Evolutionary conservation across 2,329 filamentous ascomycete genomes (phyloP).

Genomic region (Xylariaceae sp.): DNA sequence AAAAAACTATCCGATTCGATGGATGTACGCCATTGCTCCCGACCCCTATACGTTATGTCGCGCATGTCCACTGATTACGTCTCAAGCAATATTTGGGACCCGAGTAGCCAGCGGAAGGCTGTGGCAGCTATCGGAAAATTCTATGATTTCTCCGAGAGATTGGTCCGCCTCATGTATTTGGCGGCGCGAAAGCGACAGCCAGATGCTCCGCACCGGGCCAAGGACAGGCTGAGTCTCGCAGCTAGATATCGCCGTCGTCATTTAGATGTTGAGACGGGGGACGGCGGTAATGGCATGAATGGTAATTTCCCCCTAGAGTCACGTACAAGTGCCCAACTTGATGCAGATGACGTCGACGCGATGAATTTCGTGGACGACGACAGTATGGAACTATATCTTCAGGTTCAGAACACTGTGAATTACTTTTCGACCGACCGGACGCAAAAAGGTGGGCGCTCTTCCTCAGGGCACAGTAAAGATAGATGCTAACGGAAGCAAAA

Average conservation of each 20-base stretch:
- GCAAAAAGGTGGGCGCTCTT: conserved; percentile 57
- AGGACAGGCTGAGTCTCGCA: conserved; percentile 19
- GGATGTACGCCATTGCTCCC: conserved; percentile 64
- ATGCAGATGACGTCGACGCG: conserved; percentile 14
- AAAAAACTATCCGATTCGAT: conserved; percentile 62
- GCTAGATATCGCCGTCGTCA: conserved; percentile 22
- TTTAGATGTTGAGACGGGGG: conserved; percentile 35
- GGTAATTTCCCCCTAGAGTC: conserved; percentile 17
- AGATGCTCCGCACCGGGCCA: conserved; percentile 18
- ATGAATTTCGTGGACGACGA: conserved; percentile 24
- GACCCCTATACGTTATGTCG: background rate
- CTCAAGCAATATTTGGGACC: conserved; percentile 72
- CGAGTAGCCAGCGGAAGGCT: conserved; percentile 62
- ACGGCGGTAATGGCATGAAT: background rate
- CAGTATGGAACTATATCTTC: conserved; percentile 50
- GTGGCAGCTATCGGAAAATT: conserved; percentile 62
- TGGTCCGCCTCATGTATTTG: conserved; percentile 64
- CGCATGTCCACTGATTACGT: conserved; percentile 17
- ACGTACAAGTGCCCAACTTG: conserved; percentile 9
- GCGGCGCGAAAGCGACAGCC: conserved; percentile 19
- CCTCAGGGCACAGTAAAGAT: background rate
- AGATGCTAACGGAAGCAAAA: conserved; percentile 30
- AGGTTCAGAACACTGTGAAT: conserved; percentile 76
- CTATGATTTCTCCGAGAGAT: conserved; percentile 73
- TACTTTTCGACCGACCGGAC: conserved; percentile 77